Conservation (phyloP, 2,329 filamentous ascomycete genomes). For the Capronia americana region DNA sequence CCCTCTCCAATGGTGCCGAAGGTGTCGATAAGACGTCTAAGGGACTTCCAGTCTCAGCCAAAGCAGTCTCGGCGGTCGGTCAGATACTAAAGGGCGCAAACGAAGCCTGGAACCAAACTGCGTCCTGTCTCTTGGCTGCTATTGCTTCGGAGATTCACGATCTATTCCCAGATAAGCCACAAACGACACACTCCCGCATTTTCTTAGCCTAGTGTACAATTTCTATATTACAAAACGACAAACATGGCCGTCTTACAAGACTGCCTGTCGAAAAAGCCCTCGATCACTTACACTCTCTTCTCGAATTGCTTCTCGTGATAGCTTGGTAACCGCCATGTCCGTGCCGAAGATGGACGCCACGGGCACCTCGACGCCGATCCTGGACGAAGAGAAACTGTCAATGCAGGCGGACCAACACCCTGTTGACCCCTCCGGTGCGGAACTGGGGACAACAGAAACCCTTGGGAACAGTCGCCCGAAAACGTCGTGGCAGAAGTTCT, state of each 20-base stretch:
- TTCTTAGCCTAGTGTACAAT: background rate
- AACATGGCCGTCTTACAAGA: background rate
- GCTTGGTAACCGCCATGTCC: background rate
- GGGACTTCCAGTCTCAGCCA: background rate
- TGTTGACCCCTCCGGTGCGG: background rate
- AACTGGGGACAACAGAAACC: background rate
- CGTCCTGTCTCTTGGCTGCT: background rate
- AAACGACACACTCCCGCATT: slow-evolving; percentile 1
- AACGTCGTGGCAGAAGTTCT: slow-evolving; percentile 1
- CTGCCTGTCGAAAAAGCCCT: background rate
- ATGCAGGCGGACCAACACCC: background rate
- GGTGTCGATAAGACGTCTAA: too few relatives aligned
- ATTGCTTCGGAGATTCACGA: slow-evolving; percentile 22
- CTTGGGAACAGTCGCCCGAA: background rate
- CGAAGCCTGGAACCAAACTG: slow-evolving; percentile 14
- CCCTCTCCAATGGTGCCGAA: background rate
- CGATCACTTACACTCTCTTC: background rate
- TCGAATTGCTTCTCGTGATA: background rate
- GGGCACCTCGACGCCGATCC: background rate
- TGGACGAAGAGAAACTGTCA: background rate
- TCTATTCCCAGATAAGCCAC: slow-evolving; percentile 21
- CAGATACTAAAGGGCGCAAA: slow-evolving; percentile 11
- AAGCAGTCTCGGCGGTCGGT: background rate
- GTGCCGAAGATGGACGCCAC: background rate
- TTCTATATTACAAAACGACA: background rate